phyloP scores from a whole-genome alignment of 768 basidiomycete genomes.

The Xerocomus brunneocitrinus region DNA sequence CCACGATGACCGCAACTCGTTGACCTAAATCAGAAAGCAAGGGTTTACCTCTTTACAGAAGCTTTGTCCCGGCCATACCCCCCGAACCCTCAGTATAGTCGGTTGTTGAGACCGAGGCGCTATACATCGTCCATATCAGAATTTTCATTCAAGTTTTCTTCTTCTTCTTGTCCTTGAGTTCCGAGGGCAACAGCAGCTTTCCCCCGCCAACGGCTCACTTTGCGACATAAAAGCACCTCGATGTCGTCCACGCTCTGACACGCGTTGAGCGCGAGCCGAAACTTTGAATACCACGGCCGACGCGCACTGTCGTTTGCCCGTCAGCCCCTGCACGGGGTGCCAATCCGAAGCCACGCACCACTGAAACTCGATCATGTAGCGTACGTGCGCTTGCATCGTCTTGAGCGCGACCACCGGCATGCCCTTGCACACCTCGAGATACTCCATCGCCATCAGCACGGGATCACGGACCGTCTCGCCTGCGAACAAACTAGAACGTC shows the following conservation, averaged over 20 bases:
- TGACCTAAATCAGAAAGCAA: not conserved
- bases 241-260: constrained; percentile 46
- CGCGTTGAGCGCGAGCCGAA: constrained; percentile 41
- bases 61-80: not conserved
- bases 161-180: not conserved
- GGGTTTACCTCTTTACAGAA: not conserved
- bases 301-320: constrained; percentile 31
- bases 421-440: constrained; percentile 54
- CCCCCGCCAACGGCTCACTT: constrained; percentile 51
- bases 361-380: constrained; percentile 64
- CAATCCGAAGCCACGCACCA: constrained; percentile 42
- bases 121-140: constrained; percentile 1
- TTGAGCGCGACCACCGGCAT: constrained; percentile 49
- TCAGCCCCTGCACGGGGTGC: not conserved
- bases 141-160: constrained; percentile 1
- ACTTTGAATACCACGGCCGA: constrained; percentile 53
- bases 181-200: constrained; percentile 14
- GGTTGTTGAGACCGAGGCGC: not conserved
- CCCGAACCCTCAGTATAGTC: not conserved
- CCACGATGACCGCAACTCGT: not conserved
- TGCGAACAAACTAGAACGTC: constrained; percentile 49
- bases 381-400: constrained; percentile 58
- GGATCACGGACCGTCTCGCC: constrained; percentile 52
- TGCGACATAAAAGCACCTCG: constrained; percentile 38
- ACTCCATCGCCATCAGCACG: constrained; percentile 62